Evolutionary conservation across 2,329 filamentous ascomycete genomes (phyloP).

Genomic region (Ramularia endophylla): DNA sequence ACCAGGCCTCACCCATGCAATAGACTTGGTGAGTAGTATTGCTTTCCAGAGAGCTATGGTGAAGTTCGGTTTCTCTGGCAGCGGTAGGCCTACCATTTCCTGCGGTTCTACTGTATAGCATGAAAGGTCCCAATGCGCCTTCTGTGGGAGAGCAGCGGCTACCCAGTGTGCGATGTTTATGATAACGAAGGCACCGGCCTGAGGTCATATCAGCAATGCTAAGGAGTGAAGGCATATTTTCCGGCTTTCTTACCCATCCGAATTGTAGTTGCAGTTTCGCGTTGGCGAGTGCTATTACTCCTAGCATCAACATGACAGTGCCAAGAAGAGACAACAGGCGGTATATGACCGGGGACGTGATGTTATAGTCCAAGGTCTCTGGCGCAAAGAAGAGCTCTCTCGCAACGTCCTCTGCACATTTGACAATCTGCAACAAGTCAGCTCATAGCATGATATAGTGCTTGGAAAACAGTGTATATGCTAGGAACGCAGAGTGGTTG

Average conservation of each 20-base stretch:
- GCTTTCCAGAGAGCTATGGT: constrained; percentile 46
- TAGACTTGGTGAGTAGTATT: constrained; percentile 41
- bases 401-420: constrained; percentile 45
- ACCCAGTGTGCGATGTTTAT: constrained; percentile 48
- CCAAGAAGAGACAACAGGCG: constrained; percentile 44
- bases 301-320: constrained; percentile 48
- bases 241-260: constrained; percentile 30
- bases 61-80: constrained; percentile 41
- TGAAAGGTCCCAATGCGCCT: constrained; percentile 44
- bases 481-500: too few species aligned
- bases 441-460: too few species aligned
- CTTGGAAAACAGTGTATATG: too few species aligned
- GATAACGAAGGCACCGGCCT: constrained; percentile 43
- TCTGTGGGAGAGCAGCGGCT: constrained; percentile 43
- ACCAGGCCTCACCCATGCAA: constrained; percentile 36
- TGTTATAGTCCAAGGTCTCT: constrained; percentile 43
- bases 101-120: constrained; percentile 35
- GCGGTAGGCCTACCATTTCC: too few species aligned
- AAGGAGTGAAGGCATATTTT: too few species aligned
- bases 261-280: constrained; percentile 43
- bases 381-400: constrained; percentile 49
- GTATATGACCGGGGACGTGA: constrained; percentile 38
- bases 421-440: constrained; percentile 24
- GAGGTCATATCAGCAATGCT: too few species aligned
- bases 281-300: constrained; percentile 48